Conservation (phyloP, 2,329 filamentous ascomycete species). For the Fusarium secorum region DNA sequence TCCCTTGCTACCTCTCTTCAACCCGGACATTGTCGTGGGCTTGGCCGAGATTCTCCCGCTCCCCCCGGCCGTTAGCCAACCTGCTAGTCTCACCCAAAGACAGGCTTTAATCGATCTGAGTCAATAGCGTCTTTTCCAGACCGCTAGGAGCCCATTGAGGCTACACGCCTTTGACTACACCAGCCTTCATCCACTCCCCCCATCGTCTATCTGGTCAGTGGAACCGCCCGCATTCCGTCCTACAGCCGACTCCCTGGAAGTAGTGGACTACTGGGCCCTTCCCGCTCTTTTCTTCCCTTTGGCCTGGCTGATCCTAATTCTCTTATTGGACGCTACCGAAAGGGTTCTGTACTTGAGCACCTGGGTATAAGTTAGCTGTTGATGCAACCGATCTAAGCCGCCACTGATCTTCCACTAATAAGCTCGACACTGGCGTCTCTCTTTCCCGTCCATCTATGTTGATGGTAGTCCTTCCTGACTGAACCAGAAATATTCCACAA, state of each 20-base stretch:
- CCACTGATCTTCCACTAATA: slow-evolving; percentile 23
- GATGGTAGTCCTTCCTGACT: slow-evolving; percentile 16
- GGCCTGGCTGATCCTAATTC: slow-evolving; percentile 24
- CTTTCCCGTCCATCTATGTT: slow-evolving; percentile 19
- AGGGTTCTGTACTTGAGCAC: slow-evolving; percentile 19
- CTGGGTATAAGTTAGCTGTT: slow-evolving; percentile 38
- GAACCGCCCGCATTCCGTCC: slow-evolving; percentile 40
- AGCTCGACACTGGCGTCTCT: slow-evolving; percentile 25
- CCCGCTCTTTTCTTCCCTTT: slow-evolving; percentile 29
- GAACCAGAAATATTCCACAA: slow-evolving; percentile 13
- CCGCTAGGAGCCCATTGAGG: slow-evolving; percentile 1
- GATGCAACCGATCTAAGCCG: slow-evolving; percentile 37
- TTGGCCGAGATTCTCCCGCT: background rate
- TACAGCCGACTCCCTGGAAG: slow-evolving; percentile 37
- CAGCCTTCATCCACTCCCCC: slow-evolving; percentile 27
- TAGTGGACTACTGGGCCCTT: slow-evolving; percentile 33
- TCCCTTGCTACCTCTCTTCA: background rate
- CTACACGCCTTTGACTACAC: slow-evolving; percentile 22
- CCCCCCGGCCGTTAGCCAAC: background rate
- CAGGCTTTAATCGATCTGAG: slow-evolving; percentile 7
- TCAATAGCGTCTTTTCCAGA: slow-evolving; percentile 16
- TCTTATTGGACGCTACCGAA: slow-evolving; percentile 27
- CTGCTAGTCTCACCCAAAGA: slow-evolving; percentile 11
- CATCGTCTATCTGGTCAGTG: slow-evolving; percentile 31
- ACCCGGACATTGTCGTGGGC: background rate